Percentiles rank a stretch among this genome's conserved stretches.
phyloP scores from a whole-genome alignment of 768 basidiomycete species.

The Rhodotorula toruloides region DNA sequence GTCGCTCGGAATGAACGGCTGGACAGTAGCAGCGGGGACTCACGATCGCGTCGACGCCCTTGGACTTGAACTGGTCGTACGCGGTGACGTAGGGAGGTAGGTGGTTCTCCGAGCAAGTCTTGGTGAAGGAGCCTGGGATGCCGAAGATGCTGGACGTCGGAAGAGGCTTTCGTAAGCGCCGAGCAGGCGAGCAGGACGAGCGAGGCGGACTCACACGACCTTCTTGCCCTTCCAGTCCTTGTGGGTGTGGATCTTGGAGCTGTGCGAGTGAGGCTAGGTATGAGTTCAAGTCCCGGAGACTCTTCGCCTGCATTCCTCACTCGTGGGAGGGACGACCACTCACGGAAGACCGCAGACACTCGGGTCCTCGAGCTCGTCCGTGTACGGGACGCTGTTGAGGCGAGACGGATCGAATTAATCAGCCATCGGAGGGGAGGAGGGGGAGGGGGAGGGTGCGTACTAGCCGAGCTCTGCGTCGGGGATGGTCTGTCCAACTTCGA shows the following conservation, averaged over 20 bases:
- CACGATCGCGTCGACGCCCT: conserved; percentile 44
- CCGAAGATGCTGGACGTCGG: too few relatives aligned
- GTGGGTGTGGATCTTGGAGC: conserved; percentile 49
- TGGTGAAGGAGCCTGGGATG: conserved; percentile 58
- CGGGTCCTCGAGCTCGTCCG: conserved; percentile 59
- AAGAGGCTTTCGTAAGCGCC: too few relatives aligned
- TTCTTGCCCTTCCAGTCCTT: conserved; percentile 64
- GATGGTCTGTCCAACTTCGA: conserved; percentile 56
- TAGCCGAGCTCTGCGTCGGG: conserved; percentile 44
- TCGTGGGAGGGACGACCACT: conserved; percentile 1
- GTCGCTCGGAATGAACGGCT: background rate
- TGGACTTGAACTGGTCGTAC: conserved; percentile 48
- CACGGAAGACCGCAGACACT: conserved; percentile 25
- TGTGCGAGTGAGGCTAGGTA: background rate
- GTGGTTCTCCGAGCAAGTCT: conserved; percentile 46
- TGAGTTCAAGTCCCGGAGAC: background rate
- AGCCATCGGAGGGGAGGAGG: background rate
- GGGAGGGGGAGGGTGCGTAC: background rate
- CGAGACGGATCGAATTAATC: background rate
- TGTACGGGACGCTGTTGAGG: conserved; percentile 52
- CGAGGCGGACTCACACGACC: background rate
- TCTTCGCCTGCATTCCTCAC: too few relatives aligned
- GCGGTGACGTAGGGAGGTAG: conserved; percentile 46
- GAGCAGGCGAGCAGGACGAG: background rate
- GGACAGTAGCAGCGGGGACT: conserved; percentile 5